phyloP scores from a whole-genome alignment of 768 basidiomycete species.

The Sporobolomyces roseus region DNA sequence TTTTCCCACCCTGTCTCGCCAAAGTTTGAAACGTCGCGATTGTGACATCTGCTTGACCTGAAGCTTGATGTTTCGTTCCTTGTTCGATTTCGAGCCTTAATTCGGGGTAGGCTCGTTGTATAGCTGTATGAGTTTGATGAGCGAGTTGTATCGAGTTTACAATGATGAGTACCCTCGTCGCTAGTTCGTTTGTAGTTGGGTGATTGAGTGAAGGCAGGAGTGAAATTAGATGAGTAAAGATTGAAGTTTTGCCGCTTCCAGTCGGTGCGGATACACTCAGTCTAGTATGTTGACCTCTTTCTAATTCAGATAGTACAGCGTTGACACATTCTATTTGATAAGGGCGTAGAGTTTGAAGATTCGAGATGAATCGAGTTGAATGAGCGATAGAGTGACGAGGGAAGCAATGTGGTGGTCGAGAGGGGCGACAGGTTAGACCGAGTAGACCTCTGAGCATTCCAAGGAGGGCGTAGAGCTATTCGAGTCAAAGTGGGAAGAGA shows the following conservation, averaged over 20 bases:
- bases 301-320: conserved; percentile 68
- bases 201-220: conserved; percentile 54
- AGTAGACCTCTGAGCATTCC: too few species aligned
- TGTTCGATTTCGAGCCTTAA: conserved; percentile 90
- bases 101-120: conserved; percentile 61
- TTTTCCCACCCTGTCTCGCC: neutral
- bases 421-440: too few species aligned
- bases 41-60: conserved; percentile 82
- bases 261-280: conserved; percentile 74
- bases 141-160: conserved; percentile 89
- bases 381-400: too few species aligned
- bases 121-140: conserved; percentile 73
- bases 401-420: too few species aligned
- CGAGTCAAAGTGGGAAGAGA: too few species aligned
- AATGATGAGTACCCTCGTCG: conserved; percentile 62
- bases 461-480: too few species aligned
- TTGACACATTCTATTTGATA: conserved; percentile 80
- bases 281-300: conserved; percentile 60
- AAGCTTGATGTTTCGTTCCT: conserved; percentile 66
- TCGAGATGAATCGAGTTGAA: too few species aligned
- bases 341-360: conserved; percentile 54
- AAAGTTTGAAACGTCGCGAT: conserved; percentile 65
- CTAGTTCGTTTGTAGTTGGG: neutral
- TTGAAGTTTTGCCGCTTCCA: conserved; percentile 81
- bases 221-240: conserved; percentile 78